These are phyloP conservation scores for Coprinopsis sp. DNA, from an alignment of 768 basidiomycete genomes.

Conservation along the genomic window DNA sequence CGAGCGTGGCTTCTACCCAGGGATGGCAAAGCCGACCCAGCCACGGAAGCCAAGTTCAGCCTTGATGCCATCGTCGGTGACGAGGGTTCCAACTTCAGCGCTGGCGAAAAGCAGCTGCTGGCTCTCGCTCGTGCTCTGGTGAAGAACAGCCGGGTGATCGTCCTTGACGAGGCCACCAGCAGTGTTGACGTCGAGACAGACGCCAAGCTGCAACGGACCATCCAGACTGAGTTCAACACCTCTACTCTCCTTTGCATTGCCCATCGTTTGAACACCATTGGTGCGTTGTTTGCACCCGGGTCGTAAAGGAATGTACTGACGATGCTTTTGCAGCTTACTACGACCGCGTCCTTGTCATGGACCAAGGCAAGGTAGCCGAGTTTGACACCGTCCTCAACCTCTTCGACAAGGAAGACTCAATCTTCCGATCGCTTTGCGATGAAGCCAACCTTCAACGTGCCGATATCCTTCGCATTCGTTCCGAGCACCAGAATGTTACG, in stretches of 20 bases:
- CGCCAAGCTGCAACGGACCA: constrained; percentile 56
- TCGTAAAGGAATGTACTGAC: too few relatives aligned
- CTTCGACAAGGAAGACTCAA: constrained; percentile 53
- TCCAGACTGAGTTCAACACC: constrained; percentile 52
- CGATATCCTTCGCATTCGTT: constrained; percentile 51
- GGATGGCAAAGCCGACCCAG: constrained; percentile 38
- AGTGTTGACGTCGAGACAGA: constrained; percentile 63
- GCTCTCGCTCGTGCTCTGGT: constrained; percentile 59
- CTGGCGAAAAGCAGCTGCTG: constrained; percentile 64
- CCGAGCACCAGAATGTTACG: constrained; percentile 19
- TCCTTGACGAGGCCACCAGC: constrained; percentile 60
- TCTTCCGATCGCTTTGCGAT: constrained; percentile 66
- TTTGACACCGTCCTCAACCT: constrained; percentile 68
- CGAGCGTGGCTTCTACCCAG: constrained; percentile 54
- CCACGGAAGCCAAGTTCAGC: constrained; percentile 59
- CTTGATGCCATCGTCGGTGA: constrained; percentile 55
- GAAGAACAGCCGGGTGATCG: constrained; percentile 55
- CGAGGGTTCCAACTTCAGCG: constrained; percentile 65
- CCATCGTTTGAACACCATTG: constrained; percentile 56
- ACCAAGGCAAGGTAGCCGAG: constrained; percentile 61
- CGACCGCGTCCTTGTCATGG: constrained; percentile 72
- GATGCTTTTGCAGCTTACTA: constrained; percentile 41
- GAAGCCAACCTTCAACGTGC: constrained; percentile 51
- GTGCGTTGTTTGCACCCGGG: constrained; percentile 20
- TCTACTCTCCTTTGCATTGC: constrained; percentile 56